These are phyloP conservation scores for Leishmania lainsoni DNA, from an alignment of 208 protist genomes.

Conservation along the genomic window DNA sequence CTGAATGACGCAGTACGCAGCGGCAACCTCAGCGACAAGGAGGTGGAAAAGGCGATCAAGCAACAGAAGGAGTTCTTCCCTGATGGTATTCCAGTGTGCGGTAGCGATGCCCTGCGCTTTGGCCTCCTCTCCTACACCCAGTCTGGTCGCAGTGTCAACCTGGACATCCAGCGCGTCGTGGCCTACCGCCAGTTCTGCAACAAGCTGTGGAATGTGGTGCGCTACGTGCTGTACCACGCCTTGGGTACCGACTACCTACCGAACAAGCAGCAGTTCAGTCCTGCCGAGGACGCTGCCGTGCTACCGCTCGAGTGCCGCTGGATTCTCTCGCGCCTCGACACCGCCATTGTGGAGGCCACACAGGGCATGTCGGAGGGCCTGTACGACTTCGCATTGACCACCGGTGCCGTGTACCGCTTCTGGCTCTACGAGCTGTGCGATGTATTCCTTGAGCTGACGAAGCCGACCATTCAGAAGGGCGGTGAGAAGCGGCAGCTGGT, in stretches of 20 bases:
- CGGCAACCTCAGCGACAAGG: conserved; percentile 95
- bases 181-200: conserved; percentile 99
- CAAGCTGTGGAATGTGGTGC: conserved; percentile 98
- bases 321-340: conserved; percentile 95
- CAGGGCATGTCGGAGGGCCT: conserved; percentile 64
- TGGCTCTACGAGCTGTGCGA: conserved; percentile 99
- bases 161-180: conserved; percentile 98
- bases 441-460: conserved; percentile 96
- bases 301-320: conserved; percentile 94
- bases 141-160: conserved; percentile 96
- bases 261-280: conserved; percentile 44
- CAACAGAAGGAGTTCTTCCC: conserved; percentile 95
- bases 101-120: conserved; percentile 99
- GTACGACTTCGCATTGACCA: conserved; percentile 94
- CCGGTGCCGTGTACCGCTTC: conserved; percentile 95
- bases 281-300: conserved; percentile 32
- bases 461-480: conserved; percentile 88
- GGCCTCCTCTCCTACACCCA: conserved; percentile 97
- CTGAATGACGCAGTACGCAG: conserved; percentile 93
- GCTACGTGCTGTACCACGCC: conserved; percentile 95
- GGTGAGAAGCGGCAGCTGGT: conserved; percentile 77
- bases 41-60: conserved; percentile 91
- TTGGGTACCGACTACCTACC: conserved; percentile 83
- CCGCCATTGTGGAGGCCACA: conserved; percentile 74
- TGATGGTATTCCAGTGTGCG: conserved; percentile 97